Percentiles rank a stretch among this genome's conserved stretches.
phyloP scores from a whole-genome alignment of 805 yeast genomes.

The Candida dendrica region DNA sequence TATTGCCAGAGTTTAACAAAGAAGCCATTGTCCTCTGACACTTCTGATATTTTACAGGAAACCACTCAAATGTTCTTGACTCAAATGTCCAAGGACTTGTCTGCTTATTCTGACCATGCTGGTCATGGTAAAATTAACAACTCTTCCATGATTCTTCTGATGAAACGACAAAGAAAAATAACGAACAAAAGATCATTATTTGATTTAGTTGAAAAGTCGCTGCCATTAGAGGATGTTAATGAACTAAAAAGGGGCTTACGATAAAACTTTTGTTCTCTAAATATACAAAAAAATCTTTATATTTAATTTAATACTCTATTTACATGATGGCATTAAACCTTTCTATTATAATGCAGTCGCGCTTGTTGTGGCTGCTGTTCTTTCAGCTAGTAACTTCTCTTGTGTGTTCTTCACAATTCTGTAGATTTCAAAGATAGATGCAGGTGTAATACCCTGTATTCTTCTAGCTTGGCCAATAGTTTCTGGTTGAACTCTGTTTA shows the following conservation, averaged over 20 bases:
- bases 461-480: slow-evolving; percentile 95
- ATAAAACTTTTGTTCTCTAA: slow-evolving; percentile 6
- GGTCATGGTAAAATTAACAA: slow-evolving; percentile 20
- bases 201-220: slow-evolving; percentile 19
- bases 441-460: slow-evolving; percentile 92
- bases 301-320: no score
- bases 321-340: no score
- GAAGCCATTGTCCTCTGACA: slow-evolving; percentile 13
- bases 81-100: slow-evolving; percentile 20
- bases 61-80: slow-evolving; percentile 23
- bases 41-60: slow-evolving; percentile 13
- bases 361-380: not conserved
- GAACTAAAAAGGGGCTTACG: slow-evolving; percentile 16
- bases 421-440: slow-evolving; percentile 78
- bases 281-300: no score
- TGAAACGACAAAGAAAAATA: slow-evolving; percentile 24
- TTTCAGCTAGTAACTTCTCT: slow-evolving; percentile 3
- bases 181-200: slow-evolving; percentile 11
- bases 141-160: slow-evolving; percentile 18
- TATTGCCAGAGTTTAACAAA: slow-evolving; percentile 5
- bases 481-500: slow-evolving; percentile 73
- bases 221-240: slow-evolving; percentile 24
- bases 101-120: slow-evolving; percentile 26
- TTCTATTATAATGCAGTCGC: no score
- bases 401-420: slow-evolving; percentile 34